A percentile compares a stretch with the other conserved stretches of the same genome.
These are phyloP conservation scores for Middelhovenomyces tepae DNA, from an alignment of 805 yeast species.

Conservation along the genomic window DNA sequence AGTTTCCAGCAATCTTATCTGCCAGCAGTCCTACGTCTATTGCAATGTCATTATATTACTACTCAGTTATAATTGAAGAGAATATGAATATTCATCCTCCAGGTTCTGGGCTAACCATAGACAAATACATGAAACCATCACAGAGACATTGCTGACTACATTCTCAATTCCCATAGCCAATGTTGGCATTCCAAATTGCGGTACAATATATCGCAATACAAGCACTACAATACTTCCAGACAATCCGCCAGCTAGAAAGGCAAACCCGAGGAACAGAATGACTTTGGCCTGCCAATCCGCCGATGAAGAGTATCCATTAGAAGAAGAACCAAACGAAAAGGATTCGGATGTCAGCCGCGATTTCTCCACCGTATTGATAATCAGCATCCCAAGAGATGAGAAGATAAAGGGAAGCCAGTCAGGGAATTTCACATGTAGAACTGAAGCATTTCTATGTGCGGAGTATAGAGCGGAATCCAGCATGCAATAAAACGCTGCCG, in stretches of 20 bases:
- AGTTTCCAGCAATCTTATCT: no score
- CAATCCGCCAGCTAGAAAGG: constrained; percentile 86
- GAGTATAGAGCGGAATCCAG: constrained; percentile 85
- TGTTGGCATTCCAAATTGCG: constrained; percentile 76
- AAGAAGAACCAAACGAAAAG: constrained; percentile 31
- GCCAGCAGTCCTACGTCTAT: no score
- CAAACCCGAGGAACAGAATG: constrained; percentile 83
- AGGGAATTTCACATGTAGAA: constrained; percentile 68
- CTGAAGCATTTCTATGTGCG: constrained; percentile 66
- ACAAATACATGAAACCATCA: constrained; percentile 81
- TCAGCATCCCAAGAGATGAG: constrained; percentile 80
- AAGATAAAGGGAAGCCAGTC: constrained; percentile 96
- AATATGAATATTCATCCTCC: constrained; percentile 92
- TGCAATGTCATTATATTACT: no score
- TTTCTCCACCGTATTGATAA: constrained; percentile 65
- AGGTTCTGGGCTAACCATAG: constrained; percentile 93
- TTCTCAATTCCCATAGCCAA: constrained; percentile 91
- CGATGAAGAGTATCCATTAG: constrained; percentile 25
- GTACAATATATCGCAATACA: constrained; percentile 72
- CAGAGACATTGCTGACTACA: constrained; percentile 66
- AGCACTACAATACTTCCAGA: constrained; percentile 88
- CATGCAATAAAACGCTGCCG: constrained; percentile 83
- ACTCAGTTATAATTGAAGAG: constrained; percentile 70
- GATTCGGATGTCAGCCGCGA: constrained; percentile 38
- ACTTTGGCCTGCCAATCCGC: constrained; percentile 93